phyloP scores from a whole-genome alignment of 1,284 basidiomycete genomes.

The Moesziomyces globuligerus region DNA sequence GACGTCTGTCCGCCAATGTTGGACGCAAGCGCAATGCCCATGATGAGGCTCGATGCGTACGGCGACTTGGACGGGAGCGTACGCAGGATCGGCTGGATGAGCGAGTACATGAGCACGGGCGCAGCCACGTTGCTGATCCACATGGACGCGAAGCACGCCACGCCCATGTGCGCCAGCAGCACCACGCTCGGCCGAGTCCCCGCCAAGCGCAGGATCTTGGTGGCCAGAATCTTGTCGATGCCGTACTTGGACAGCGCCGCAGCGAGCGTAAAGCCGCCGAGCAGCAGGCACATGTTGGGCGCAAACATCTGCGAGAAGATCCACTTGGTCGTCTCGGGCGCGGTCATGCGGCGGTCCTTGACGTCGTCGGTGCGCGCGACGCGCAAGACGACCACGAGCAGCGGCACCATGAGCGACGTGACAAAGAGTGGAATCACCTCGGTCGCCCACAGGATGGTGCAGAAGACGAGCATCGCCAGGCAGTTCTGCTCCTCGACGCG shows the following conservation, averaged over 20 bases:
- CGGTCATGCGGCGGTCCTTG: slow-evolving; percentile 72
- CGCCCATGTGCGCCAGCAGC: slow-evolving; percentile 92
- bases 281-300: slow-evolving; percentile 81
- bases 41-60: slow-evolving; percentile 89
- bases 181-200: slow-evolving; percentile 87
- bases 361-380: slow-evolving; percentile 79
- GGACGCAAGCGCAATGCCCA: slow-evolving; percentile 94
- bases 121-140: slow-evolving; percentile 99
- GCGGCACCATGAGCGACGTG: slow-evolving; percentile 88
- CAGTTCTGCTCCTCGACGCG: slow-evolving; percentile 86
- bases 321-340: slow-evolving; percentile 82
- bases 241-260: slow-evolving; percentile 97
- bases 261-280: slow-evolving; percentile 96
- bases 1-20: slow-evolving; percentile 98
- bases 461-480: slow-evolving; percentile 87
- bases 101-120: slow-evolving; percentile 95
- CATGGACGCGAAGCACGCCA: slow-evolving; percentile 98
- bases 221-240: slow-evolving; percentile 88
- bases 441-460: slow-evolving; percentile 94
- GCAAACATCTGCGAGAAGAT: slow-evolving; percentile 77
- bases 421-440: slow-evolving; percentile 98
- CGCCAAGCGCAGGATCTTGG: slow-evolving; percentile 88
- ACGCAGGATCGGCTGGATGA: slow-evolving; percentile 93
- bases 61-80: slow-evolving; percentile 86
- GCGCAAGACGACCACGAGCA: slow-evolving; percentile 85